Base-by-base conservation (phyloP, 441 rosid species). In the Melastoma candidum region DNA sequence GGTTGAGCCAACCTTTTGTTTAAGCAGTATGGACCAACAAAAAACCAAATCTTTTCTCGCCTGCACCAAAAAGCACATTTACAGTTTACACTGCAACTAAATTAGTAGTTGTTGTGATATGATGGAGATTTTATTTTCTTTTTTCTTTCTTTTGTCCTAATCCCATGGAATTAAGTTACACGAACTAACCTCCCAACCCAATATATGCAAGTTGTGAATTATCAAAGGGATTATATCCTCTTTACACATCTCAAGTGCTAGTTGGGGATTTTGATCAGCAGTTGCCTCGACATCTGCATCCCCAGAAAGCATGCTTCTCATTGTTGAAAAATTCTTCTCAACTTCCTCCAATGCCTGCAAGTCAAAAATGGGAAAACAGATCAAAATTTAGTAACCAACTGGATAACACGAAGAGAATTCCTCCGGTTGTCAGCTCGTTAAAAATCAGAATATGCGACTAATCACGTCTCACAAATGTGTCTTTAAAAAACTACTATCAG, bases 111-210 rank as follows among this genome's bases (percentile, higher is more conserved):
- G 49, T 39, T 25, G 2, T n/a, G 36, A n/a, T 29, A 64, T 27
- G 65, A 57, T 44, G 56, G 39, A 51, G 27, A 32, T 32, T 4
- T 8, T 8, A 6, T 4, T 3, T 1, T 4, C 41, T 8, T 8
- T 4, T 3, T 1, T 4, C 8, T 32, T 32, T 32, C 8, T 32
- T 32, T 32, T 32, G 7, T 32, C 5, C 41, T 47, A 11, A 32
- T 13, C 26, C 32, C n/a, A 26, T 41, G 25, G 50, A 32, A 52
- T 49, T 47, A 56, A 58, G 56, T 11, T 11, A 45, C 22, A 56
- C 22, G 24, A 36, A 85, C 94, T 75, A 68, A 84, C 98, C 72
- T 82, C 94, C 98, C 97, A 92, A 61, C 86, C 97, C 69, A 92
- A 60, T 57, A 82, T 65, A 47, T 80, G 90, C 57, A 92, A 76